A percentile compares a stretch with the other conserved stretches of the same genome.
phyloP scores from a whole-genome alignment of 768 basidiomycete genomes.

The Xerocomus spinulosus region DNA sequence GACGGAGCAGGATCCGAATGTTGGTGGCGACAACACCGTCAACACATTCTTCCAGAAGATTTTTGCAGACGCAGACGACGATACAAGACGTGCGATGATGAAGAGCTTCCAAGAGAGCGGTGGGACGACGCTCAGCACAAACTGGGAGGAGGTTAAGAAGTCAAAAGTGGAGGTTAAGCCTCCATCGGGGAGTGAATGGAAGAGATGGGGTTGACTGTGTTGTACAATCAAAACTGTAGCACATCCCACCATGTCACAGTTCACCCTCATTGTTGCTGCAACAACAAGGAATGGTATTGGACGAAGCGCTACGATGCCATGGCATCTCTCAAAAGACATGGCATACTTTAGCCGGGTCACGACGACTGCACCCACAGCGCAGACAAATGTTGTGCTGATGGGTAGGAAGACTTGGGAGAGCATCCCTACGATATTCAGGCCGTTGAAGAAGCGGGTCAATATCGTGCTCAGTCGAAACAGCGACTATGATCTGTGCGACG shows the following conservation, averaged over 20 bases:
- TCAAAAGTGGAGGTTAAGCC: conserved; percentile 70
- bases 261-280: conserved; percentile 93
- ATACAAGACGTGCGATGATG: conserved; percentile 93
- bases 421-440: conserved; percentile 81
- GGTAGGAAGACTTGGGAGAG: conserved; percentile 98
- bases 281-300: conserved; percentile 88
- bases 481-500: conserved; percentile 58
- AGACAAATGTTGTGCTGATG: conserved; percentile 82
- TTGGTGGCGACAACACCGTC: conserved; percentile 80
- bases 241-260: conserved; percentile 45
- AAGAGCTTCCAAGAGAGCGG: conserved; percentile 96
- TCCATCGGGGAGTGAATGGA: conserved; percentile 80
- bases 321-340: conserved; percentile 86
- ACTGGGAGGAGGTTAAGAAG: conserved; percentile 88
- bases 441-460: conserved; percentile 72
- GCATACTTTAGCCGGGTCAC: conserved; percentile 88
- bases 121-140: conserved; percentile 92
- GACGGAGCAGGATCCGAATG: conserved; percentile 78
- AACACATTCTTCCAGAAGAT: conserved; percentile 91
- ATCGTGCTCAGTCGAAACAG: conserved; percentile 66
- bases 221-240: not conserved
- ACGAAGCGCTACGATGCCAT: conserved; percentile 68
- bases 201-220: conserved; percentile 56
- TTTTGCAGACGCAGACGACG: conserved; percentile 85
- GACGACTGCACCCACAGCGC: conserved; percentile 48